Evolutionary conservation across 2,329 filamentous ascomycete species (phyloP).

Genomic region (Aureobasidium sp.): DNA sequence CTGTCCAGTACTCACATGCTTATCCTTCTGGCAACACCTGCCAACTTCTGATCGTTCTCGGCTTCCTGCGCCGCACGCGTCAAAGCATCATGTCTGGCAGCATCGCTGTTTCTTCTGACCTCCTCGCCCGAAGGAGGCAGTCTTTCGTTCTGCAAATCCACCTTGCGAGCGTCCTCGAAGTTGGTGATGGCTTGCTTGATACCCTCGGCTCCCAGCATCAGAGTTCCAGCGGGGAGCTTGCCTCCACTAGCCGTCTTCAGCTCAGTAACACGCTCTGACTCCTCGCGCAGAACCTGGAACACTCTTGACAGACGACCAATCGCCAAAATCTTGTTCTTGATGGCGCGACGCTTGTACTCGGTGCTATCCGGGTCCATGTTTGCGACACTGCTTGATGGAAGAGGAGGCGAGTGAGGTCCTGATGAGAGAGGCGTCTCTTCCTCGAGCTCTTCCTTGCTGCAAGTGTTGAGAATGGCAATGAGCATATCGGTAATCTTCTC

Average conservation of each 20-base stretch:
- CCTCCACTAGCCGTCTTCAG: constrained; percentile 95
- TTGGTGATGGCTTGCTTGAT: constrained; percentile 97
- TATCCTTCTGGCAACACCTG: constrained; percentile 79
- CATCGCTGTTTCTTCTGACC: constrained; percentile 73
- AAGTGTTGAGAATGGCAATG: constrained; percentile 95
- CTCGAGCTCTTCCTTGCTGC: constrained; percentile 95
- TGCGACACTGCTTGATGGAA: constrained; percentile 36
- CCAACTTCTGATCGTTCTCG: constrained; percentile 83
- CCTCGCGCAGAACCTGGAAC: constrained; percentile 96
- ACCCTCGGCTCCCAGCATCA: constrained; percentile 96
- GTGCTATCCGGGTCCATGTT: constrained; percentile 71
- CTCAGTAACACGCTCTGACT: constrained; percentile 93
- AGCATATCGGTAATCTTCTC: constrained; percentile 99
- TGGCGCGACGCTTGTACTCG: constrained; percentile 89
- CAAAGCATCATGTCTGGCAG: constrained; percentile 73
- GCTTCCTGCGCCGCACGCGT: constrained; percentile 82
- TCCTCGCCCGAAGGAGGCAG: constrained; percentile 90
- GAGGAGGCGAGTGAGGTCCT: constrained; percentile 66
- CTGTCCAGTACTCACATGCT: constrained; percentile 69
- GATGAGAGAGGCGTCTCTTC: constrained; percentile 69
- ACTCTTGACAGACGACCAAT: constrained; percentile 95
- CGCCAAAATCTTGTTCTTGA: constrained; percentile 99
- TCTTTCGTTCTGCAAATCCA: constrained; percentile 93
- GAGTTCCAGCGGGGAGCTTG: constrained; percentile 83
- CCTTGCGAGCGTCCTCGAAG: constrained; percentile 94